Conservation (phyloP, 257 asterid genomes). For the Oldenlandia corymbosa region DNA sequence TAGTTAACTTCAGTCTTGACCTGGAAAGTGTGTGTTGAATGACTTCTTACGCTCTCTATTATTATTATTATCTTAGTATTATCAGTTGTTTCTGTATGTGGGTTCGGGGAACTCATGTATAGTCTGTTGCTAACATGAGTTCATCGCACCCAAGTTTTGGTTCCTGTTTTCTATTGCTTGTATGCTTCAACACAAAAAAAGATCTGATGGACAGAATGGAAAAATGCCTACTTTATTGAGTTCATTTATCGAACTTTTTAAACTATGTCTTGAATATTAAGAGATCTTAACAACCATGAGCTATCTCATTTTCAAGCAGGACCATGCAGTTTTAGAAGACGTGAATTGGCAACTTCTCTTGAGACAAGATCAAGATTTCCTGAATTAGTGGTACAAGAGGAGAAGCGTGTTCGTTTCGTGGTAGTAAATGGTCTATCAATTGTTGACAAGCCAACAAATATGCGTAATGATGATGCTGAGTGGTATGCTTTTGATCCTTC, state of each 20-base stretch:
- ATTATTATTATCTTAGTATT: too few relatives aligned
- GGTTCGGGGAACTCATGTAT: too few relatives aligned
- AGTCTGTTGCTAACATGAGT: too few relatives aligned
- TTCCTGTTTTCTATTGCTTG: too few relatives aligned
- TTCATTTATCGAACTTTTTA: too few relatives aligned
- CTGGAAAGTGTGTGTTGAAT: neutral
- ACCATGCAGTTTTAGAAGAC: slow-evolving; percentile 61
- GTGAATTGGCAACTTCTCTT: slow-evolving; percentile 91
- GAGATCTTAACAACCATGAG: neutral
- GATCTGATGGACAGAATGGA: neutral
- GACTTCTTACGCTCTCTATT: too few relatives aligned
- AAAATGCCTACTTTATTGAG: neutral
- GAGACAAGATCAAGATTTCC: slow-evolving; percentile 97
- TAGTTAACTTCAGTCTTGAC: neutral
- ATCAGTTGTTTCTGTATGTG: too few relatives aligned
- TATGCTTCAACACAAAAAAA: too few relatives aligned
- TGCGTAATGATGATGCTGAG: slow-evolving; percentile 68
- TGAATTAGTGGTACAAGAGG: slow-evolving; percentile 92
- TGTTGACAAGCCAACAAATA: slow-evolving; percentile 72
- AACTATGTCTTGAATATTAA: too few relatives aligned
- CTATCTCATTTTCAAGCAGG: slow-evolving; percentile 34
- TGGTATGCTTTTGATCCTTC: slow-evolving; percentile 49
- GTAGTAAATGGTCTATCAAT: slow-evolving; percentile 92
- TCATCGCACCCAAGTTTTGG: too few relatives aligned
- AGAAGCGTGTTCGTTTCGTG: slow-evolving; percentile 95